Evolutionary conservation across 148 eudicot species (phyloP).

Genomic region (Silene uniflora): DNA sequence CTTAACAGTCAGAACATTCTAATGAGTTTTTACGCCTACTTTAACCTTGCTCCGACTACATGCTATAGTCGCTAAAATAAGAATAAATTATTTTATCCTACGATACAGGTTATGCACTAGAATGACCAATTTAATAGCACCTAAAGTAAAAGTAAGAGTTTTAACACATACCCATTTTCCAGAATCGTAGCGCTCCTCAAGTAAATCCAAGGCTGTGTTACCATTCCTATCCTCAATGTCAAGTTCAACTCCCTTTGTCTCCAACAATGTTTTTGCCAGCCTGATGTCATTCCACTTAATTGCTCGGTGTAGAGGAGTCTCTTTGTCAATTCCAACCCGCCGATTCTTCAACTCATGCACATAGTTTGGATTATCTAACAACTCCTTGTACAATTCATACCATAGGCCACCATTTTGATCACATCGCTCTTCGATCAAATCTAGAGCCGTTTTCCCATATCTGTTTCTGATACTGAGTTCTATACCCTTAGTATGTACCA

Average conservation of each 20-base stretch:
- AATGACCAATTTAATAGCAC: background rate
- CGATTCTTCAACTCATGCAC: conserved; percentile 13
- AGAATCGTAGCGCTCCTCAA: background rate
- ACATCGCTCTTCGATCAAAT: conserved; percentile 10
- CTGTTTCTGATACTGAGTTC: background rate
- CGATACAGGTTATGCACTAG: background rate
- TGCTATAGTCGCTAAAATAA: background rate
- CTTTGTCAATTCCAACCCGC: background rate
- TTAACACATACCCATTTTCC: conserved; percentile 10
- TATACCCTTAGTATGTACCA: conserved; percentile 13
- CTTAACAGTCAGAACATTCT: background rate
- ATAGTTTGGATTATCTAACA: conserved; percentile 4
- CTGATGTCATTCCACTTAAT: conserved; percentile 8
- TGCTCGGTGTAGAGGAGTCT: conserved; percentile 11
- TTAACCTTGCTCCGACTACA: background rate
- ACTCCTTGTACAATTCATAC: conserved; percentile 11
- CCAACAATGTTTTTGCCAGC: conserved; percentile 9
- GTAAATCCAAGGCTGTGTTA: conserved; percentile 10
- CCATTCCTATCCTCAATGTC: conserved; percentile 3
- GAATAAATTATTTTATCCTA: background rate
- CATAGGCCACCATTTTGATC: background rate
- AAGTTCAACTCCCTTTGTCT: conserved; percentile 14
- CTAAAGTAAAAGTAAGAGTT: background rate
- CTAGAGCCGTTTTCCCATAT: conserved; percentile 2
- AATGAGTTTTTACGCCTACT: background rate